A percentile compares a stretch with the other conserved stretches of the same genome.
phyloP scores from a whole-genome alignment of 108 stramenopile genomes.

The Skeletonema marinoi region DNA sequence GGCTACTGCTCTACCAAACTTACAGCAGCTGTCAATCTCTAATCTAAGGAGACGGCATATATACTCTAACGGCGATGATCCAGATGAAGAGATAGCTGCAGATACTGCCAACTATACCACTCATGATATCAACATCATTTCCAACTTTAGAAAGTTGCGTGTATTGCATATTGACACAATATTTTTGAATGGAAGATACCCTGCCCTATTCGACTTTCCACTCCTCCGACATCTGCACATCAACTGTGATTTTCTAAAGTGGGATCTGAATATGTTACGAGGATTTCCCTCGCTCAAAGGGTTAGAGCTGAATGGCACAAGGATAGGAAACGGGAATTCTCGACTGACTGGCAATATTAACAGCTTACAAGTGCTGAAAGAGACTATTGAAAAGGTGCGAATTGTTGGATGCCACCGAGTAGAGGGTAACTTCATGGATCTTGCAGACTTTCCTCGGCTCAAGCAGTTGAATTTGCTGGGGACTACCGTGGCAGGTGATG shows the following conservation, averaged over 20 bases:
- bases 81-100: background rate
- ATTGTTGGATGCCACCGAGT: background rate
- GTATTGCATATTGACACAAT: background rate
- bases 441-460: slow-evolving; percentile 16
- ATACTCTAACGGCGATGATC: background rate
- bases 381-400: background rate
- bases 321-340: background rate
- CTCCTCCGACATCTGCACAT: background rate
- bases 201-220: slow-evolving; percentile 2
- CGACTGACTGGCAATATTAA: background rate
- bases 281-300: slow-evolving; percentile 5
- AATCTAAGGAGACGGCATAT: background rate
- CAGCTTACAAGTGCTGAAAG: background rate
- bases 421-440: slow-evolving; percentile 11
- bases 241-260: background rate
- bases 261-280: background rate
- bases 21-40: background rate
- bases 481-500: slow-evolving; percentile 6
- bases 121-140: slow-evolving; percentile 7
- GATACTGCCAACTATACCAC: background rate
- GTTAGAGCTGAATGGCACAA: background rate
- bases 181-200: background rate
- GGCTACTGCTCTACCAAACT: background rate
- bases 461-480: slow-evolving; percentile 1
- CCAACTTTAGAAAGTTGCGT: background rate